Evolutionary conservation across 331 rosid genomes (phyloP).

Genomic region (Stylosanthes scabra): DNA sequence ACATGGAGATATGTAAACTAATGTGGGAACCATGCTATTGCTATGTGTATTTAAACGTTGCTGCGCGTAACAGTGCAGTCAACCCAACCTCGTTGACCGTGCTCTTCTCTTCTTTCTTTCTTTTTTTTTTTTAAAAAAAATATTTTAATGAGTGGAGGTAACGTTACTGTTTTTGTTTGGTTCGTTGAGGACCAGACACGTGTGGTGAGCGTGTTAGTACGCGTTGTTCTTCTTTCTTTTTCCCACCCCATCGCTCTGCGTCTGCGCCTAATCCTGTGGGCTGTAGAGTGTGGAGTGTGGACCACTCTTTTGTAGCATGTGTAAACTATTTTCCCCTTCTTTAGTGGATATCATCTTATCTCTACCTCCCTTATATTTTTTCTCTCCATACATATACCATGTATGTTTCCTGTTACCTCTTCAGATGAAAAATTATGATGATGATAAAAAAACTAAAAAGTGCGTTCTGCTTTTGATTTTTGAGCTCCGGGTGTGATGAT

Average conservation of each 20-base stretch:
- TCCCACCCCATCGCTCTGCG: not conserved
- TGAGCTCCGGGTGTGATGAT: not conserved
- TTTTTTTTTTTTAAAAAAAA: too few relatives aligned
- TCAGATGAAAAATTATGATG: not conserved
- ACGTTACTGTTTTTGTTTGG: not conserved
- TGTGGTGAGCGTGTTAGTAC: slow-evolving; percentile 24
- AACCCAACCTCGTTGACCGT: slow-evolving; percentile 56
- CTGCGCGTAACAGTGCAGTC: slow-evolving; percentile 46
- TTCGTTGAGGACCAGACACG: slow-evolving; percentile 16
- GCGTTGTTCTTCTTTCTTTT: slow-evolving; percentile 19
- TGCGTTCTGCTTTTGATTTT: not conserved
- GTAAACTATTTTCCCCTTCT: not conserved
- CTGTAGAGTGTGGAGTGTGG: not conserved
- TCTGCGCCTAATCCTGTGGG: not conserved
- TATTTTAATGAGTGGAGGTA: not conserved
- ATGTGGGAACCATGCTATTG: slow-evolving; percentile 3
- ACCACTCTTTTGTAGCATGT: slow-evolving; percentile 35
- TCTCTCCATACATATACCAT: not conserved
- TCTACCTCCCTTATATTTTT: not conserved
- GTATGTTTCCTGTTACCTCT: not conserved
- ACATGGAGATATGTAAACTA: not conserved
- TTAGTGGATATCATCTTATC: not conserved
- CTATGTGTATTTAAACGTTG: not conserved
- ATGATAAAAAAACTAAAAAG: not conserved
- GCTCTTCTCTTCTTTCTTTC: slow-evolving; percentile 5